Evolutionary conservation across 306 rosid species (phyloP).

Genomic region (Medicago arabica): DNA sequence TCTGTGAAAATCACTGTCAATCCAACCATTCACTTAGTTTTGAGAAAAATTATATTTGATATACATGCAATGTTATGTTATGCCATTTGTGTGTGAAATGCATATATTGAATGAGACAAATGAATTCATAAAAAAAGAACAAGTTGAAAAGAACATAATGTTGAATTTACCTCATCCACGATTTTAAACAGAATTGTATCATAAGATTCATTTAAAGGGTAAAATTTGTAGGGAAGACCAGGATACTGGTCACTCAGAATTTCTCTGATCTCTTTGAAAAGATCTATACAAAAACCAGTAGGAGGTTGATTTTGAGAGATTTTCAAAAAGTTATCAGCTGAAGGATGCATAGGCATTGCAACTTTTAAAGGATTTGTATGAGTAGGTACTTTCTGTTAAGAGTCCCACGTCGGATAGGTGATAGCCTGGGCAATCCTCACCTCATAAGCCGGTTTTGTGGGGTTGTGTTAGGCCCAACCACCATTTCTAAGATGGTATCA

Average conservation of each 20-base stretch:
- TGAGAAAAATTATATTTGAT: neutral
- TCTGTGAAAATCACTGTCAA: neutral
- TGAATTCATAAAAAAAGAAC: neutral
- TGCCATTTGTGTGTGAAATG: conserved; percentile 11
- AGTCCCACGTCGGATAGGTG: too few species aligned
- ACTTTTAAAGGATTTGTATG: conserved; percentile 48
- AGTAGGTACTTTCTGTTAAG: conserved; percentile 52
- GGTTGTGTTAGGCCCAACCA: too few species aligned
- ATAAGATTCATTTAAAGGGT: conserved; percentile 33
- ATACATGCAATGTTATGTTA: conserved; percentile 7
- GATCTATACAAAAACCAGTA: conserved; percentile 56
- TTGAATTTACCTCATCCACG: conserved; percentile 47
- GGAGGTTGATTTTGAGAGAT: conserved; percentile 32
- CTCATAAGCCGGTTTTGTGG: too few species aligned
- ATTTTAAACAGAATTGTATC: conserved; percentile 40
- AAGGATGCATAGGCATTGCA: conserved; percentile 52
- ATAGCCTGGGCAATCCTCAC: too few species aligned
- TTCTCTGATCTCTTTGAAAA: conserved; percentile 36
- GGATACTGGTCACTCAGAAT: conserved; percentile 38
- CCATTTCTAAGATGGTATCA: too few species aligned
- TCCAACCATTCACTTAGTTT: neutral
- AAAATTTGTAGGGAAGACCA: conserved; percentile 46
- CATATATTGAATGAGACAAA: conserved; percentile 4
- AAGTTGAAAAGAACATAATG: conserved; percentile 8
- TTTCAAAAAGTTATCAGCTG: conserved; percentile 53